Evolutionary conservation across 345 rosid genomes (phyloP).

Genomic region (Clausena lansium): DNA sequence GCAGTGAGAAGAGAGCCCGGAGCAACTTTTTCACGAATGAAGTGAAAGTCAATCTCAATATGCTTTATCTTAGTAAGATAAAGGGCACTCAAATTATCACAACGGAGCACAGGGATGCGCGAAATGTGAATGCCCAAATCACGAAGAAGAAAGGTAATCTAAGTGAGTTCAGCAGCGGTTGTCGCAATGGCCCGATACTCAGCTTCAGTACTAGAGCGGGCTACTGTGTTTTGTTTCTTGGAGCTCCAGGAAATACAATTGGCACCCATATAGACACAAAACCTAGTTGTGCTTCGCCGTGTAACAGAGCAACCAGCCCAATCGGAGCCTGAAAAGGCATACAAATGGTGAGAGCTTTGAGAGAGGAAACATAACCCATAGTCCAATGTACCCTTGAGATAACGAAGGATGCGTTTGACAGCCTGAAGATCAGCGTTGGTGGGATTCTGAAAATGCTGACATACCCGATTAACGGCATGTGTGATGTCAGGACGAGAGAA

Average conservation of each 20-base stretch:
- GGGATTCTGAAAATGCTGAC: no score
- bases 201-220: no score
- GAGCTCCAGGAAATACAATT: no score
- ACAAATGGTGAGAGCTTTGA: not conserved
- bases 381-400: not conserved
- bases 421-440: not conserved
- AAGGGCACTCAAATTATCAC: no score
- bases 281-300: not conserved
- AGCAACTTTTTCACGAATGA: not conserved
- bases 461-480: not conserved
- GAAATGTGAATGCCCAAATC: not conserved
- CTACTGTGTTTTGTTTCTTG: no score
- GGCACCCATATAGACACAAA: no score
- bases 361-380: not conserved
- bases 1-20: no score
- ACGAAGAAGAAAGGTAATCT: not conserved
- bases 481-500: no score
- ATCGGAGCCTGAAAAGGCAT: not conserved
- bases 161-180: not conserved
- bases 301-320: not conserved
- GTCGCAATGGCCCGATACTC: no score
- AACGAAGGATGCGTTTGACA: not conserved
- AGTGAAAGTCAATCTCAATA: not conserved
- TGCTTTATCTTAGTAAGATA: not conserved
- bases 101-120: not conserved